Conservation (phyloP, 2,329 filamentous ascomycete species). For the Colletotrichum sp. region DNA sequence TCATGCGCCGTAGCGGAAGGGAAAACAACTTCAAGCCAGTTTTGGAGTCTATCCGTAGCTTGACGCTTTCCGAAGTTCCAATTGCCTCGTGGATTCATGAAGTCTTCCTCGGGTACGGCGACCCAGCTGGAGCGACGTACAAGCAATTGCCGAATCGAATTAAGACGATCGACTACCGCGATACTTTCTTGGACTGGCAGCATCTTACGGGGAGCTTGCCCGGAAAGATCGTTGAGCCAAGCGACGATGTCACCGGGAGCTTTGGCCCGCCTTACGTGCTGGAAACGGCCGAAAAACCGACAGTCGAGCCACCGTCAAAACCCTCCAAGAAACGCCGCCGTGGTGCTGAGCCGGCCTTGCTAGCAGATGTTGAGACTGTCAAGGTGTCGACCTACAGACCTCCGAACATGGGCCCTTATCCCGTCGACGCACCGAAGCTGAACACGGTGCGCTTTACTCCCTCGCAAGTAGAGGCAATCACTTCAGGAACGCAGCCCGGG, state of each 20-base stretch:
- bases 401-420: slow-evolving; percentile 88
- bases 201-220: slow-evolving; percentile 90
- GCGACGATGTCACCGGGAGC: slow-evolving; percentile 71
- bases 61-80: slow-evolving; percentile 84
- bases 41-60: slow-evolving; percentile 85
- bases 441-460: slow-evolving; percentile 91
- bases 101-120: slow-evolving; percentile 96
- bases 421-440: slow-evolving; percentile 78
- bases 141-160: slow-evolving; percentile 80
- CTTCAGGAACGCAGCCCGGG: slow-evolving; percentile 92
- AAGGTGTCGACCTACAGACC: slow-evolving; percentile 91
- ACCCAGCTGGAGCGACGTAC: slow-evolving; percentile 87
- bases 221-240: slow-evolving; percentile 84
- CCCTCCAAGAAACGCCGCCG: slow-evolving; percentile 87
- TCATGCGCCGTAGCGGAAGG: slow-evolving; percentile 81
- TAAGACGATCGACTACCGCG: slow-evolving; percentile 83
- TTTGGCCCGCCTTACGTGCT: slow-evolving; percentile 90
- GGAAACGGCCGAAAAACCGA: slow-evolving; percentile 64
- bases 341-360: slow-evolving; percentile 71
- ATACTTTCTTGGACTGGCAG: slow-evolving; percentile 95
- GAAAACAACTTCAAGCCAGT: slow-evolving; percentile 99
- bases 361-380: slow-evolving; percentile 69
- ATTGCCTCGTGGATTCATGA: slow-evolving; percentile 93
- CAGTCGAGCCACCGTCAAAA: slow-evolving; percentile 56
- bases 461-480: slow-evolving; percentile 89